These are phyloP conservation scores for Simmondsia chinensis DNA, from an alignment of 148 eudicot species.

Conservation along the genomic window DNA sequence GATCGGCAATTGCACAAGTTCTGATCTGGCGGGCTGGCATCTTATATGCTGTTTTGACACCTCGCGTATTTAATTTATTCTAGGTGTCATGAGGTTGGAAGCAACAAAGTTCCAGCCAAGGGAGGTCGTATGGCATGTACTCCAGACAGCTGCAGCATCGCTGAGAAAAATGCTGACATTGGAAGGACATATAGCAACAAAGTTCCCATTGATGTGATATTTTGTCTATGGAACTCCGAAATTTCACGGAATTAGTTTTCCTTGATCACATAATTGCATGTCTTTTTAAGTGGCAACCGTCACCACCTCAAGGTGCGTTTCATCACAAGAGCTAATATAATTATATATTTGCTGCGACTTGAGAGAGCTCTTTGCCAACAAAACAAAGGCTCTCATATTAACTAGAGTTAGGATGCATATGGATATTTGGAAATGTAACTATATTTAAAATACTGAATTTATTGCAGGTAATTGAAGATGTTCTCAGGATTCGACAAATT, in stretches of 20 bases:
- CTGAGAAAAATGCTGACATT: constrained; percentile 58
- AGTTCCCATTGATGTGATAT: constrained; percentile 68
- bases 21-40: no score
- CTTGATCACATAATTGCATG: neutral
- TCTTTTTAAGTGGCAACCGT: no score
- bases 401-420: no score
- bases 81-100: constrained; percentile 96
- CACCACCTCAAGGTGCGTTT: no score
- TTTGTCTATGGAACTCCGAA: no score
- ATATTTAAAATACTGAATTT: neutral
- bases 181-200: constrained; percentile 80
- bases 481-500: constrained; percentile 86
- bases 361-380: no score
- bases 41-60: no score
- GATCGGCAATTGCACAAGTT: neutral
- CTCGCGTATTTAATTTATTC: no score
- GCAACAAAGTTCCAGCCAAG: constrained; percentile 88
- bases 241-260: no score
- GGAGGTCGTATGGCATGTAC: constrained; percentile 89
- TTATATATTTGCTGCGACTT: no score
- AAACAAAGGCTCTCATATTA: no score
- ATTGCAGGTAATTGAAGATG: constrained; percentile 88
- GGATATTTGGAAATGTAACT: constrained; percentile 1
- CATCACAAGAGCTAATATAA: no score
- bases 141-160: constrained; percentile 91